These are phyloP conservation scores for Linanthus parryae DNA, from an alignment of 148 eudicot genomes.

Conservation along the genomic window DNA sequence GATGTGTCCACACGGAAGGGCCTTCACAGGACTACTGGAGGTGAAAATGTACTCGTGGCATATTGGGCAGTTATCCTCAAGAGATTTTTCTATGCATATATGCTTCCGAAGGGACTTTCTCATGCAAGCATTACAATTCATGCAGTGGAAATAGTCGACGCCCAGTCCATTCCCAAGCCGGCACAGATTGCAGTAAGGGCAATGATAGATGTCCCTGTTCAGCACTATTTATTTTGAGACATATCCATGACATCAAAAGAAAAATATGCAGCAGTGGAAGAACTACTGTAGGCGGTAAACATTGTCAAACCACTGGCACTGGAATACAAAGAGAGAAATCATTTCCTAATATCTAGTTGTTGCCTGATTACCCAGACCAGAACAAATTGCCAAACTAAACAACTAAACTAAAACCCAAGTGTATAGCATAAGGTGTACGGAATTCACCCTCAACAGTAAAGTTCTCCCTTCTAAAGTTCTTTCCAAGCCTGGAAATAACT, in stretches of 20 bases:
- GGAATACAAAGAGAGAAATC: too few species aligned
- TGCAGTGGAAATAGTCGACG: slow-evolving; percentile 82
- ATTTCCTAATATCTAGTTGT: too few species aligned
- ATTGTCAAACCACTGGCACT: too few species aligned
- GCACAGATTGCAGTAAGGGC: slow-evolving; percentile 95
- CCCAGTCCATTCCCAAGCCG: slow-evolving; percentile 97
- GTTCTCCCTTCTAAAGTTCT: too few species aligned
- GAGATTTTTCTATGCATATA: slow-evolving; percentile 71
- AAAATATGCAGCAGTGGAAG: too few species aligned
- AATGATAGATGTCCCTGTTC: slow-evolving; percentile 92
- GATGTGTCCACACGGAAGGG: slow-evolving; percentile 90
- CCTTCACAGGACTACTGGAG: slow-evolving; percentile 69
- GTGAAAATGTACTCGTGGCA: slow-evolving; percentile 90
- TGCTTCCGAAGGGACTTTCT: slow-evolving; percentile 50
- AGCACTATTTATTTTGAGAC: slow-evolving; percentile 20
- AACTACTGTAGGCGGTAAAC: too few species aligned
- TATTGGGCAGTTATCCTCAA: slow-evolving; percentile 88
- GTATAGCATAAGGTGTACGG: too few species aligned
- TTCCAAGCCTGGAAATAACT: too few species aligned
- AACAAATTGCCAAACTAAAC: too few species aligned
- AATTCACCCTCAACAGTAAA: too few species aligned
- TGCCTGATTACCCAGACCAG: too few species aligned
- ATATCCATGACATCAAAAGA: not conserved
- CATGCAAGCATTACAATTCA: slow-evolving; percentile 99
- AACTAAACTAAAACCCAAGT: too few species aligned